A percentile compares a stretch with the other conserved stretches of the same genome.
These are phyloP conservation scores for Globisporangium perplexum DNA, from an alignment of 352 stramenopile species.

Conservation along the genomic window DNA sequence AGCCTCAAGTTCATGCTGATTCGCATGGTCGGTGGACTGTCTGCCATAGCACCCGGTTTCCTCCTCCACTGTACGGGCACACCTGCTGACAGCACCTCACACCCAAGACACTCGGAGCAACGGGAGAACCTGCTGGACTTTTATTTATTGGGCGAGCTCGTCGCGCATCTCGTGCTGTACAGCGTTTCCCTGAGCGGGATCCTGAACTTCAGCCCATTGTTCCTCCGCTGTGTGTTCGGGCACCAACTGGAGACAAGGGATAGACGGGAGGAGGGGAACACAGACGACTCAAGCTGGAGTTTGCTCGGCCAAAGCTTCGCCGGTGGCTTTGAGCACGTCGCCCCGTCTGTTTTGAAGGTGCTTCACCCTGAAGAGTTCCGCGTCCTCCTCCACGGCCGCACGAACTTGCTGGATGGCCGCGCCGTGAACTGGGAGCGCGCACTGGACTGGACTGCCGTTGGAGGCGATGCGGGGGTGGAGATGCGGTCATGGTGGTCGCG, in stretches of 20 bases:
- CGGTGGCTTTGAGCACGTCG: slow-evolving; percentile 47
- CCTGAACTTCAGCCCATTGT: slow-evolving; percentile 47
- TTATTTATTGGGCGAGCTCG: slow-evolving; percentile 56
- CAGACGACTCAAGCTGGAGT: slow-evolving; percentile 1
- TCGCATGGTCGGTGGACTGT: slow-evolving; percentile 22
- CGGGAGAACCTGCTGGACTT: slow-evolving; percentile 29
- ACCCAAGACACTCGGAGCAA: not conserved
- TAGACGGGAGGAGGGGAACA: not conserved
- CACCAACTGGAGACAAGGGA: not conserved
- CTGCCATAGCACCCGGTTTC: slow-evolving; percentile 27
- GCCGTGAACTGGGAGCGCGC: slow-evolving; percentile 34
- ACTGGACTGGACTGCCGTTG: slow-evolving; percentile 26
- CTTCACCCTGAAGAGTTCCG: slow-evolving; percentile 46
- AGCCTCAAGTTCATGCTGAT: slow-evolving; percentile 39
- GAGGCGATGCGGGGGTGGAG: not conserved
- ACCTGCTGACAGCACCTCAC: not conserved
- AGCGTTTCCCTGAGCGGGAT: slow-evolving; percentile 38
- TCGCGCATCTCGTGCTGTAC: slow-evolving; percentile 55
- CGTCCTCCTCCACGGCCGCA: slow-evolving; percentile 40
- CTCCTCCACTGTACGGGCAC: slow-evolving; percentile 13
- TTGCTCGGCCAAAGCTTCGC: slow-evolving; percentile 30
- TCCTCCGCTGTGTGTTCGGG: slow-evolving; percentile 36
- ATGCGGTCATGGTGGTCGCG: slow-evolving; percentile 31
- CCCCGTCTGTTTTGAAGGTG: slow-evolving; percentile 42
- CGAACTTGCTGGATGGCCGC: slow-evolving; percentile 22